Evolutionary conservation across 2,329 filamentous ascomycete genomes (phyloP), one percentile per base, ranked within the genome.

Genomic region (Boeremia exigua): DNA sequence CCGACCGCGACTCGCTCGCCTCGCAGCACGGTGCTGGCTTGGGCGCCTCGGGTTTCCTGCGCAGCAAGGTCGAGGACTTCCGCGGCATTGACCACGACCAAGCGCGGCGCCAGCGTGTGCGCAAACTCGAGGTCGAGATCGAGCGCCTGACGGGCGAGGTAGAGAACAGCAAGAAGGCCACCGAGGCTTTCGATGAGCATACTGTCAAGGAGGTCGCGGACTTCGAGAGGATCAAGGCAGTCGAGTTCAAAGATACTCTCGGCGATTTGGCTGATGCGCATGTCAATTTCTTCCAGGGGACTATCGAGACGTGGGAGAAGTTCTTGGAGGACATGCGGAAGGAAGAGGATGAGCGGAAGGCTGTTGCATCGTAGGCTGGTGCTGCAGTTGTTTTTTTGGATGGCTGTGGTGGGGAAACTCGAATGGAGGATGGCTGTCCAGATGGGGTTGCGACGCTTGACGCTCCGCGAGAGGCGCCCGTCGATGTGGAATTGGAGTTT

Each of bases 71-170:
- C 69, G 95, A 99, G 77, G 95, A 99, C 72, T 93, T 97, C 60
- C 88, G 95, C 15, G 95, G 95, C 12, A 93, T 99, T 4, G 95
- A 99, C 76, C 95, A 98, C 77, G 95, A 98, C 74, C 91, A 96
- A 69, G 88, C 89, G 12, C 88, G 93, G 2, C 86, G 93, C 12
- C 94, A 98, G 74, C 86, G 94, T 28, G 84, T 94, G 47, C 87
- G 95, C 55, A 96, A 95, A 77, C 83, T 98, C 4, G 95, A 99
- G 77, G 82, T 98, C 45, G 88, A 92, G 62, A 96, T 99, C 65
- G 92, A 96, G 67, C 90, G 96, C 70, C 83, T 99, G 36, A 96
- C 92, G 2, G 85, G 86, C 23, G 75, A 96, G 75, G 94, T 96
- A 0, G 94, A 98, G 76, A 85, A 86, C 39, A 91, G 95, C 6